Percentiles rank a stretch among this genome's conserved stretches.
These are phyloP conservation scores for Ziziphus jujuba DNA, from an alignment of 306 rosid species.

Conservation along the genomic window DNA sequence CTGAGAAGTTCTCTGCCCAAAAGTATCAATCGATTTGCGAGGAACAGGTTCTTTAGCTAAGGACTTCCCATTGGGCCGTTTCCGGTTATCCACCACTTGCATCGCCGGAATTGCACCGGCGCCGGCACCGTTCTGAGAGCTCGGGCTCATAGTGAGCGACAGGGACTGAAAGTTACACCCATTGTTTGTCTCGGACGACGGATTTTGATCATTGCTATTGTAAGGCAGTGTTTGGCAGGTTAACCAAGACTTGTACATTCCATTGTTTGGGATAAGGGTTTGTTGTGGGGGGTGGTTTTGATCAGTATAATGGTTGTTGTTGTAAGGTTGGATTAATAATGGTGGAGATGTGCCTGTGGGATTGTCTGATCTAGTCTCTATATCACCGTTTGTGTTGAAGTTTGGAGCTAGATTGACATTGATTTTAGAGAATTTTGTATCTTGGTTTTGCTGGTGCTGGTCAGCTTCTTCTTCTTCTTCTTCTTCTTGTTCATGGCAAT, in stretches of 20 bases:
- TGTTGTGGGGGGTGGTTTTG: conserved; percentile 38
- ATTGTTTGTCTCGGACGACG: conserved; percentile 35
- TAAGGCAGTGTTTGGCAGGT: conserved; percentile 52
- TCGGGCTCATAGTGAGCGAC: conserved; percentile 69
- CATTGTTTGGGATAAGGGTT: conserved; percentile 36
- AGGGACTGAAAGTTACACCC: conserved; percentile 54
- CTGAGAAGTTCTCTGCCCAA: conserved; percentile 98
- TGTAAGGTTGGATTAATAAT: not conserved
- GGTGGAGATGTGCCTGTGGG: conserved; percentile 38
- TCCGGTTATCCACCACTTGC: conserved; percentile 52
- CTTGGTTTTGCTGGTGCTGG: conserved; percentile 31
- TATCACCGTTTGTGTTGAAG: conserved; percentile 40
- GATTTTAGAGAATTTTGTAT: conserved; percentile 41
- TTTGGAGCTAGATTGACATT: conserved; percentile 57
- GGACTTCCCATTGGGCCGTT: conserved; percentile 57
- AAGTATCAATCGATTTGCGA: conserved; percentile 88
- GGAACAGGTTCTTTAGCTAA: conserved; percentile 66
- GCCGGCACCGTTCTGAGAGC: conserved; percentile 38
- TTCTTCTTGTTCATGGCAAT: conserved; percentile 39
- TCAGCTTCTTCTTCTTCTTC: too few relatives aligned
- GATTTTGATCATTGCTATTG: conserved; percentile 18
- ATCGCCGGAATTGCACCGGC: conserved; percentile 38
- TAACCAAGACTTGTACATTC: conserved; percentile 73
- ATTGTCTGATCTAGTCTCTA: conserved; percentile 30
- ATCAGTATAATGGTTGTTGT: conserved; percentile 43